Base-by-base conservation (phyloP, 495 filamentous ascomycete genomes). In the Podospora pseudoanserina region DNA sequence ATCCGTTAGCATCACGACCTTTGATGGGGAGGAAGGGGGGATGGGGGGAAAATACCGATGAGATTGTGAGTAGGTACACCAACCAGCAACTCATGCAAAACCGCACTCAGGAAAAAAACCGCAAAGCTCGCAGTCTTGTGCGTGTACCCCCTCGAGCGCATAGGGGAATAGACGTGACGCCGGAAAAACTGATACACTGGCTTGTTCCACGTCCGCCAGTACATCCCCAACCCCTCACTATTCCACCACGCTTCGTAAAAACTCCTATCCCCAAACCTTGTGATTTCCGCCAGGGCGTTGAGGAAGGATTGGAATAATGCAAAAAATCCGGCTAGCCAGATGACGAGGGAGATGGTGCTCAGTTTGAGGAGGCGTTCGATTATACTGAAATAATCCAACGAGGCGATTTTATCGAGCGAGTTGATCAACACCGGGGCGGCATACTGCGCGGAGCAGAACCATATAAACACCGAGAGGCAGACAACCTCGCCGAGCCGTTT, bases 171-270 rank as follows among this genome's bases (percentile, higher is more conserved):
- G 32, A 99, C 86, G 76, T 99, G 95, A 54, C 95, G 80, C 72
- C 90, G 92, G 92, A 99, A 97, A 79, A 96, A 99, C 60, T 92
- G 86, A 75, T 96, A 96, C 13, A 98, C 94, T 2, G 95, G 95
- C 72, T 95, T 96, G 75, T 99, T 99, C 95, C 95, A 99, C 0
- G 90, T 91, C 26, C 92, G 86, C 95, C 95, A 99, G 81, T 99
- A 99, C 7, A 83, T 84, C 3, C 94, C 92, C 3, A 98, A 80
- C 68, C 89, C 91, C 18, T 88, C 87, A 58, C 89, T 92, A 74
- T 99, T 99, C 95, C 74, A 99, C 95, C 95, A 99, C 67, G 95
- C 92, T 1, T 91, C 89, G 76, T 99, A 99, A 76, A 98, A 99
- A 60, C 94, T 90, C 19, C 95, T 87, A 78, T 99, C 95, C 9